Conservation (phyloP, 305 asterid genomes). For the Nicotiana rustica region DNA sequence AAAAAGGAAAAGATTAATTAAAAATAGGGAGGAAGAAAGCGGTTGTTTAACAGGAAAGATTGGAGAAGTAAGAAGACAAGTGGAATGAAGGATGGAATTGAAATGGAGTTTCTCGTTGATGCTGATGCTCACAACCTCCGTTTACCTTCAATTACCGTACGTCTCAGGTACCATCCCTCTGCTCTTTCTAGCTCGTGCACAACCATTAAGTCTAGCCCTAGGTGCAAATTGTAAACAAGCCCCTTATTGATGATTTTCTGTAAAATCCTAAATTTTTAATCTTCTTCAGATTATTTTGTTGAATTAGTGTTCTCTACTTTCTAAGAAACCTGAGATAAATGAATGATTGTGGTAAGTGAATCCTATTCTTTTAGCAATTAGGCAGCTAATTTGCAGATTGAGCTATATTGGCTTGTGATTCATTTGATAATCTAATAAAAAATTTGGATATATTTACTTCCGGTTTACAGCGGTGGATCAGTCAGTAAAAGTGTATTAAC, state of each 20-base stretch:
- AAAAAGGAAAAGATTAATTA: not conserved
- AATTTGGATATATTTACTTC: constrained; percentile 5
- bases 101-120: not conserved
- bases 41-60: not conserved
- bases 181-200: not conserved
- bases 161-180: not conserved
- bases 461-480: not conserved
- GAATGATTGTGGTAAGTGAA: not conserved
- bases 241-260: not conserved
- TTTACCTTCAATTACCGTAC: not conserved
- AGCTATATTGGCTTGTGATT: not conserved
- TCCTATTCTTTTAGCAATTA: not conserved
- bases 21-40: not conserved
- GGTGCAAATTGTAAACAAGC: not conserved
- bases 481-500: not conserved
- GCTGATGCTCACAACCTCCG: not conserved
- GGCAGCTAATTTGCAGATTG: not conserved
- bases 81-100: constrained; percentile 11
- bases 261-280: not conserved
- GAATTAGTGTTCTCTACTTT: no score
- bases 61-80: not conserved
- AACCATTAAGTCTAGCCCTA: not conserved
- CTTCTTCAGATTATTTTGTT: not conserved
- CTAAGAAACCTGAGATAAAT: not conserved
- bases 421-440: not conserved